A percentile compares a stretch with the other conserved stretches of the same genome.
Evolutionary conservation across 306 rosid genomes (phyloP).

Genomic region (Mucuna pruriens): DNA sequence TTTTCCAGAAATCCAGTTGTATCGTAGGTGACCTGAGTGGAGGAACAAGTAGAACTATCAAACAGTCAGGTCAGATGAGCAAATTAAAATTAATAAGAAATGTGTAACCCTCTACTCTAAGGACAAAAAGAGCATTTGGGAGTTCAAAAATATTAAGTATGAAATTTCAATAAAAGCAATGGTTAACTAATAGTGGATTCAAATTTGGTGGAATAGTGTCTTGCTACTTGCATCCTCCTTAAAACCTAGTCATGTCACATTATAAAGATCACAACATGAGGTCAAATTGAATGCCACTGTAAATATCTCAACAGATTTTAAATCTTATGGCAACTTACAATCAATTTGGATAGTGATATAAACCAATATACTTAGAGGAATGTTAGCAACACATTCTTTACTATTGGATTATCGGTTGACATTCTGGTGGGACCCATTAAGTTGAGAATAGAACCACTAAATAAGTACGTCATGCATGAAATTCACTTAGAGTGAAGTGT

Average conservation of each 20-base stretch:
- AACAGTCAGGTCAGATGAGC: conserved; percentile 45
- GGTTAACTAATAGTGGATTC: neutral
- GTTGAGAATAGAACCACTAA: neutral
- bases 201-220: conserved; percentile 3
- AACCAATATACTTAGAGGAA: neutral
- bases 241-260: neutral
- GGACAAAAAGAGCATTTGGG: neutral
- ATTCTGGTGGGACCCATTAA: neutral
- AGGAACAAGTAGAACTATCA: conserved; percentile 52
- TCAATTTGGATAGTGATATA: conserved; percentile 1
- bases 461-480: neutral
- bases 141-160: neutral
- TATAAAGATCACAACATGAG: neutral
- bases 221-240: conserved; percentile 33
- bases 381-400: neutral
- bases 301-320: conserved; percentile 2
- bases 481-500: neutral
- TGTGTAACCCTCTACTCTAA: neutral
- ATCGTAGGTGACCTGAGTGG: conserved; percentile 84
- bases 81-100: conserved; percentile 22
- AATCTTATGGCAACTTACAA: neutral
- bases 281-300: conserved; percentile 3
- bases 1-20: conserved; percentile 95
- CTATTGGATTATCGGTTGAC: neutral
- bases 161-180: conserved; percentile 24